Evolutionary conservation across 768 basidiomycete genomes (phyloP).

Genomic region (Boletellus emodensis): DNA sequence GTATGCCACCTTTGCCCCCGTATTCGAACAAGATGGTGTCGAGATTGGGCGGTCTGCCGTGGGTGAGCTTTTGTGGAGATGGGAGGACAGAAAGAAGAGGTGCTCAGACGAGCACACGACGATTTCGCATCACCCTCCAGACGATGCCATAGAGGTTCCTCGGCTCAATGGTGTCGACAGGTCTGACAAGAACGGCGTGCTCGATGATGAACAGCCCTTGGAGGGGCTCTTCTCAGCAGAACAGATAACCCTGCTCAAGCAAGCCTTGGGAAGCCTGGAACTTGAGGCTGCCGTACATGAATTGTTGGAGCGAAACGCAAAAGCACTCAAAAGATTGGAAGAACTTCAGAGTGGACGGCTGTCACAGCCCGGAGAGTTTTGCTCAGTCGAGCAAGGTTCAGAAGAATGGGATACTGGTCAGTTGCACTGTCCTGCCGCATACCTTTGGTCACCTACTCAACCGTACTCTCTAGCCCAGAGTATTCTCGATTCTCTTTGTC

Average conservation of each 20-base stretch:
- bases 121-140: constrained; percentile 1
- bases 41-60: constrained; percentile 61
- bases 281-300: constrained; percentile 68
- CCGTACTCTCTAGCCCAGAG: constrained; percentile 53
- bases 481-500: constrained; percentile 63
- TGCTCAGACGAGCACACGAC: constrained; percentile 21
- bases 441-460: constrained; percentile 7
- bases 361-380: constrained; percentile 41
- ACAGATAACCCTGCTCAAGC: constrained; percentile 54
- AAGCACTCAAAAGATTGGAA: constrained; percentile 59
- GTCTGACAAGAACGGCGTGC: constrained; percentile 3
- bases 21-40: constrained; percentile 73
- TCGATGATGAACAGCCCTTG: constrained; percentile 40
- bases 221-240: constrained; percentile 55
- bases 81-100: constrained; percentile 40
- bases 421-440: constrained; percentile 22
- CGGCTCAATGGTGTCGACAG: constrained; percentile 14
- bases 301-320: constrained; percentile 60
- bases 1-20: constrained; percentile 72
- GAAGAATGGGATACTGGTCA: constrained; percentile 83
- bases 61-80: constrained; percentile 54
- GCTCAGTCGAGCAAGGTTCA: constrained; percentile 57
- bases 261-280: constrained; percentile 55
- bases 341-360: constrained; percentile 61
- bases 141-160: neutral